These are phyloP conservation scores for Schizochytrium sp. DNA, from an alignment of 108 stramenopile genomes.

Conservation along the genomic window DNA sequence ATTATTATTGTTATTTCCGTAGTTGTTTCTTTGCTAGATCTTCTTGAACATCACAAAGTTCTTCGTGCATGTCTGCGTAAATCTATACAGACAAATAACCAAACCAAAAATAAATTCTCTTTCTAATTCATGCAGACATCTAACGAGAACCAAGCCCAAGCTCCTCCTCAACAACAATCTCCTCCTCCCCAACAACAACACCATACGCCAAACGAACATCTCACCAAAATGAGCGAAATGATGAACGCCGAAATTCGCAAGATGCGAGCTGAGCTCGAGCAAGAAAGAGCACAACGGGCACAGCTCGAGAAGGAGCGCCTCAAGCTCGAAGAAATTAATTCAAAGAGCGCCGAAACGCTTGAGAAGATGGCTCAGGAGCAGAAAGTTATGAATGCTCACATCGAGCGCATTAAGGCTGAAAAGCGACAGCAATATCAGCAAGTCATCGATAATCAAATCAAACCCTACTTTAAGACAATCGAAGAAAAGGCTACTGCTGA, in stretches of 20 bases:
- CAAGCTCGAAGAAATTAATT: not conserved
- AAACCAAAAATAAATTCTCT: too few species aligned
- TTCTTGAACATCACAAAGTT: too few species aligned
- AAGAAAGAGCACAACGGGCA: not conserved
- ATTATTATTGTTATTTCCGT: too few species aligned
- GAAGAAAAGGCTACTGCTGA: not conserved
- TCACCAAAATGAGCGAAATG: not conserved
- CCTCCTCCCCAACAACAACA: not conserved
- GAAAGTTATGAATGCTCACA: not conserved
- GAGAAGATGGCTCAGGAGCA: not conserved
- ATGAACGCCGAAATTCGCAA: not conserved
- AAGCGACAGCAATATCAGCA: not conserved
- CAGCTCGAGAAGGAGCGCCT: not conserved
- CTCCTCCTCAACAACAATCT: not conserved
- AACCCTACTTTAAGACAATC: not conserved
- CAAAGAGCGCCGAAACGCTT: not conserved
- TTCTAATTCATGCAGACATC: too few species aligned
- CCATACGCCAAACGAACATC: not conserved
- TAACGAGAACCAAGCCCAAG: not conserved
- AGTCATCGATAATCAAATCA: not conserved
- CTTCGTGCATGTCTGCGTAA: too few species aligned
- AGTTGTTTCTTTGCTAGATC: too few species aligned
- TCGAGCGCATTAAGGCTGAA: not conserved
- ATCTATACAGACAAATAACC: too few species aligned
- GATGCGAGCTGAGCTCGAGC: slow-evolving; percentile 1